A percentile compares a stretch with the other conserved stretches of the same genome.
Conservation (phyloP, 495 filamentous ascomycete species). For the Aspergillus cristatus region DNA sequence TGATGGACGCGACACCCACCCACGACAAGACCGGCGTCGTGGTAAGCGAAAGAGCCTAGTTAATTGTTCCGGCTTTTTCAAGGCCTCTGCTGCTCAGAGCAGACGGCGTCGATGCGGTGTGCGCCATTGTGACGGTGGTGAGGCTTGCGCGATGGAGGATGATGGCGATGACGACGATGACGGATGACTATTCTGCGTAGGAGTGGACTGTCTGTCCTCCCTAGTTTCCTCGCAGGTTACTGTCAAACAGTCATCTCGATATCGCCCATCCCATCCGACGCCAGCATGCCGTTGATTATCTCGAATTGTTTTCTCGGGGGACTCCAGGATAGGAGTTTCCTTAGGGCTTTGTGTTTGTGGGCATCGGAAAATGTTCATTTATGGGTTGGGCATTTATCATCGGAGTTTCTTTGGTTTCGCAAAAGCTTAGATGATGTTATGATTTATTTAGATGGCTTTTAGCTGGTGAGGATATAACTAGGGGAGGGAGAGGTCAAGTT, state of each 20-base stretch:
- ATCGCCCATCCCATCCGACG: slow-evolving; percentile 1
- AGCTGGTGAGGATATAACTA: not conserved
- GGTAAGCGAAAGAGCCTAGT: slow-evolving; percentile 25
- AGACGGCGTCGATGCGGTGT: slow-evolving; percentile 17
- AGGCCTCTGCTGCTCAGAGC: slow-evolving; percentile 28
- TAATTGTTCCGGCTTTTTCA: slow-evolving; percentile 37
- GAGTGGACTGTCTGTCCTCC: slow-evolving; percentile 3
- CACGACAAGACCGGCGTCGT: slow-evolving; percentile 27
- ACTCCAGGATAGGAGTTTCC: too few relatives aligned
- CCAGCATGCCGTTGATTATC: too few relatives aligned
- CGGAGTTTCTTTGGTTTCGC: slow-evolving; percentile 1
- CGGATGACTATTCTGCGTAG: slow-evolving; percentile 12
- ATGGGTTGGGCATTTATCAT: slow-evolving; percentile 3
- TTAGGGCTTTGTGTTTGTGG: not conserved
- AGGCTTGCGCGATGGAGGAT: slow-evolving; percentile 35
- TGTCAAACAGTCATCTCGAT: not conserved
- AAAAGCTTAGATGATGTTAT: not conserved
- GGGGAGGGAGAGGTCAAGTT: not conserved
- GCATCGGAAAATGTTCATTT: not conserved
- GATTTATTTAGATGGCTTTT: not conserved
- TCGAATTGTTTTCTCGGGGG: too few relatives aligned
- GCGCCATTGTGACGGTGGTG: slow-evolving; percentile 27
- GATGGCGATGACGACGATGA: slow-evolving; percentile 46
- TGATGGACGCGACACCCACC: slow-evolving; percentile 36
- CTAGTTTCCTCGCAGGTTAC: slow-evolving; percentile 10